These are phyloP conservation scores for Gnaphalium uliginosum DNA, from an alignment of 129 eudicot genomes.

Conservation along the genomic window DNA sequence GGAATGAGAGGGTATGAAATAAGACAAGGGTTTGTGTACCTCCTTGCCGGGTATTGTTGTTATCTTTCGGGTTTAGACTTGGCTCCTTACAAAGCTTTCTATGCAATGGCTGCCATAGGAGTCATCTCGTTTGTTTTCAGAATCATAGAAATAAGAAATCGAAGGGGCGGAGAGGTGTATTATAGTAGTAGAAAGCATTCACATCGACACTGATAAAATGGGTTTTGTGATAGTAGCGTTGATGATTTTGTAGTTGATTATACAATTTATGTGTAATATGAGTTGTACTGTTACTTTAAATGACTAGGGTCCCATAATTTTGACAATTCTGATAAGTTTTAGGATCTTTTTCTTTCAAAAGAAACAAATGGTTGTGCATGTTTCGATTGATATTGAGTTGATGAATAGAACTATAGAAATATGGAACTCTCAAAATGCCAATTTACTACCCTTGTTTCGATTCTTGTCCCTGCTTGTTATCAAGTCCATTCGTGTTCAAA, in stretches of 20 bases:
- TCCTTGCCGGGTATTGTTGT: slow-evolving; percentile 73
- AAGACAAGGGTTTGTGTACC: slow-evolving; percentile 69
- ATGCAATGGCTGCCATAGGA: slow-evolving; percentile 82
- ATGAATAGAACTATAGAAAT: too few species aligned
- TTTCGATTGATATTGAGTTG: neutral
- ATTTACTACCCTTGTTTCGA: too few species aligned
- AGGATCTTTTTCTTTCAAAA: neutral
- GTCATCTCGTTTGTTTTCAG: slow-evolving; percentile 57
- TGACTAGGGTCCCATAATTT: slow-evolving; percentile 31
- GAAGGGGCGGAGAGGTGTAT: slow-evolving; percentile 65
- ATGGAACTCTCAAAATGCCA: too few species aligned
- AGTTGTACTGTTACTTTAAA: slow-evolving; percentile 24
- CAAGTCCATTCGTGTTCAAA: too few species aligned
- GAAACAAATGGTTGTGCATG: slow-evolving; percentile 13
- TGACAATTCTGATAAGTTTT: neutral
- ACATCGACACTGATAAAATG: slow-evolving; percentile 62
- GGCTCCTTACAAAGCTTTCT: slow-evolving; percentile 83
- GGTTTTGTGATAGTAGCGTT: neutral
- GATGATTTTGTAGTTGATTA: neutral
- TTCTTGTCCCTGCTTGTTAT: too few species aligned
- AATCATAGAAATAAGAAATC: slow-evolving; percentile 62
- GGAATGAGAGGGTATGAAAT: slow-evolving; percentile 55
- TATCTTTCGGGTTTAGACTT: slow-evolving; percentile 71
- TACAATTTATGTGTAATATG: slow-evolving; percentile 7
- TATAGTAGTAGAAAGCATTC: slow-evolving; percentile 76